Conservation (phyloP, 1,284 basidiomycete species). For the Takashimella koratensis region DNA sequence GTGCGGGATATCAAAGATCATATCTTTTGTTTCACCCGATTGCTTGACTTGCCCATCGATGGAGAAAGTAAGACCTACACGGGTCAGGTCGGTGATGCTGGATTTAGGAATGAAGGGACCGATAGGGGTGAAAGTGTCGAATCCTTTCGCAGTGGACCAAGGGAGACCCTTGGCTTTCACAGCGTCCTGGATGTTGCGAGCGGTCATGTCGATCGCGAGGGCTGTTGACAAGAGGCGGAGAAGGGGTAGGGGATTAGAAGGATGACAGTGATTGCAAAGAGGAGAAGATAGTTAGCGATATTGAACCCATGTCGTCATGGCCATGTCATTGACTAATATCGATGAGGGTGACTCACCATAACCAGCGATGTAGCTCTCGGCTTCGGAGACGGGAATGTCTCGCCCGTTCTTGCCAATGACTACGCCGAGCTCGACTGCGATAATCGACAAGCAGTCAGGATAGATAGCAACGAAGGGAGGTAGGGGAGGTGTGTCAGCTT, state of each 20-base stretch:
- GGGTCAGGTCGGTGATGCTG: constrained; percentile 65
- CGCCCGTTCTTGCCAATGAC: constrained; percentile 83
- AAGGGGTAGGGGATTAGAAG: constrained; percentile 3
- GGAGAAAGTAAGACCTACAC: constrained; percentile 59
- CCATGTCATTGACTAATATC: too few relatives aligned
- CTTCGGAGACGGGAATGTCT: constrained; percentile 70
- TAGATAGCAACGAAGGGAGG: background rate
- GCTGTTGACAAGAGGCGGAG: too few relatives aligned
- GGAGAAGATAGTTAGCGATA: too few relatives aligned
- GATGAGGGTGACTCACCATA: constrained; percentile 72
- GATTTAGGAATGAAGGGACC: constrained; percentile 73
- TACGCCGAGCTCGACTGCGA: constrained; percentile 89
- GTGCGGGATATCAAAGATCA: constrained; percentile 91
- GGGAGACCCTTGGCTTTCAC: constrained; percentile 90
- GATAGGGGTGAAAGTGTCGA: constrained; percentile 83
- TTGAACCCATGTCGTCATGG: too few relatives aligned
- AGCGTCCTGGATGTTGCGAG: constrained; percentile 88
- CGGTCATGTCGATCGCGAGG: constrained; percentile 91
- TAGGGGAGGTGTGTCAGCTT: too few relatives aligned
- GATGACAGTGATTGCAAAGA: too few relatives aligned
- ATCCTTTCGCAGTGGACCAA: constrained; percentile 89
- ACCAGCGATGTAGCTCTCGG: constrained; percentile 77
- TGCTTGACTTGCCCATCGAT: constrained; percentile 82
- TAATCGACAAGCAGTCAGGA: background rate
- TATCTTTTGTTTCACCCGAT: constrained; percentile 76